Conservation (phyloP, 2,329 filamentous ascomycete genomes). For the Sclerotinia glacialis region DNA sequence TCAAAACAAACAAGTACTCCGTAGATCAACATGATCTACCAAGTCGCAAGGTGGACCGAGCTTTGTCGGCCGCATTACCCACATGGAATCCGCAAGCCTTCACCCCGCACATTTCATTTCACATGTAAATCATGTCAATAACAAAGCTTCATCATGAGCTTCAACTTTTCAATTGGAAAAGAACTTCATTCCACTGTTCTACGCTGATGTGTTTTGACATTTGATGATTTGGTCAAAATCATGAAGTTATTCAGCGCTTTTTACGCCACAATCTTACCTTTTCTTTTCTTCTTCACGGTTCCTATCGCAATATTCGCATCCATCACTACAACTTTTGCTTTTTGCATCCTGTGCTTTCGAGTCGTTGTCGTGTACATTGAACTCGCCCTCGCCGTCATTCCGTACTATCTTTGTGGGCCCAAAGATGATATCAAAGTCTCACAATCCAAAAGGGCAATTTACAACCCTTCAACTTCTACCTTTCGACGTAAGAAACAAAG, state of each 20-base stretch:
- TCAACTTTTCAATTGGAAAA: neutral
- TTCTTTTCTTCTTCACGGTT: slow-evolving; percentile 60
- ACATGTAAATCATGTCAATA: slow-evolving; percentile 1
- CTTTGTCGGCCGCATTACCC: slow-evolving; percentile 11
- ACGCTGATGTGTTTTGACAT: neutral
- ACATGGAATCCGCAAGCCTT: neutral
- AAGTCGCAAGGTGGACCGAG: neutral
- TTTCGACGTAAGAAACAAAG: slow-evolving; percentile 27
- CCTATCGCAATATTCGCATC: slow-evolving; percentile 62
- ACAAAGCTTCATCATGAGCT: slow-evolving; percentile 11
- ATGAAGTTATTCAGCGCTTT: slow-evolving; percentile 56
- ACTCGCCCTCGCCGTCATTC: slow-evolving; percentile 56
- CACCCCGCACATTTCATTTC: slow-evolving; percentile 15
- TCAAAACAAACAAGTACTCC: slow-evolving; percentile 8
- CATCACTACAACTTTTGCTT: slow-evolving; percentile 61
- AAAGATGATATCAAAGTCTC: slow-evolving; percentile 7
- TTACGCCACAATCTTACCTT: slow-evolving; percentile 57
- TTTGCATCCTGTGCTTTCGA: slow-evolving; percentile 59
- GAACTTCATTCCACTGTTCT: neutral
- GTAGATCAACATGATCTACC: neutral
- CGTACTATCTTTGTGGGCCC: slow-evolving; percentile 49
- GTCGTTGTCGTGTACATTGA: slow-evolving; percentile 63
- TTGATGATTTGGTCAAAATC: slow-evolving; percentile 15
- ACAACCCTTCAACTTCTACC: slow-evolving; percentile 20
- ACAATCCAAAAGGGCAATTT: slow-evolving; percentile 5